These are phyloP conservation scores for Claviceps sorghi DNA, from an alignment of 2,329 filamentous ascomycete species.

Conservation along the genomic window DNA sequence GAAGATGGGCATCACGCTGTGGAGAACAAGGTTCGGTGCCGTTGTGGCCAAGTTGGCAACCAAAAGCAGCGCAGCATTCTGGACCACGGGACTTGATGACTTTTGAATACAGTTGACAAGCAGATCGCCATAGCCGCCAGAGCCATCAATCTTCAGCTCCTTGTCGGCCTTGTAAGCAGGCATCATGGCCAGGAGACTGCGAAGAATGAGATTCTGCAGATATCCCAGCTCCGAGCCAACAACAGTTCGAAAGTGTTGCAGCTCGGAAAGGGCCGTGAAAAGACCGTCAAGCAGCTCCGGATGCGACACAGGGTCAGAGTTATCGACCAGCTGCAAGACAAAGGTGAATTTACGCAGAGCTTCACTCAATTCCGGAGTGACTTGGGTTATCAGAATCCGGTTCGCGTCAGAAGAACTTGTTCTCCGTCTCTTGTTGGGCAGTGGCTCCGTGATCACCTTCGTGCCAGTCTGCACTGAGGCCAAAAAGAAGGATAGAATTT, in stretches of 20 bases:
- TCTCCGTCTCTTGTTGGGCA: conserved; percentile 64
- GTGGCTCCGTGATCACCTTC: conserved; percentile 55
- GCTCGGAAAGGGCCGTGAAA: conserved; percentile 72
- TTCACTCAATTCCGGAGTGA: conserved; percentile 49
- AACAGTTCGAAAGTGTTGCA: conserved; percentile 71
- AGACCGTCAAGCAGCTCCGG: conserved; percentile 63
- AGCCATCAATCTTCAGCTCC: conserved; percentile 54
- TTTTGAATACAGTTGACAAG: conserved; percentile 90
- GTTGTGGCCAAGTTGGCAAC: conserved; percentile 77
- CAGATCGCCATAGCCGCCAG: conserved; percentile 72
- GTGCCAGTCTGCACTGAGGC: conserved; percentile 59
- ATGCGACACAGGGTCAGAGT: conserved; percentile 59
- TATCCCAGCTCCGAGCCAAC: conserved; percentile 81
- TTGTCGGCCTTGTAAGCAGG: conserved; percentile 53
- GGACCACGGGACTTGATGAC: conserved; percentile 81
- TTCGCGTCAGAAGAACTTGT: conserved; percentile 59
- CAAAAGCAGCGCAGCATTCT: conserved; percentile 77
- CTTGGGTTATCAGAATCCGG: conserved; percentile 42
- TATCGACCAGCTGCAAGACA: conserved; percentile 77
- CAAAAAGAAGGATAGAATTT: conserved; percentile 58
- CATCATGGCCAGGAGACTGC: conserved; percentile 71
- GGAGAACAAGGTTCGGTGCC: conserved; percentile 78
- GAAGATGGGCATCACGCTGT: conserved; percentile 98
- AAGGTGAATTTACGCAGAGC: conserved; percentile 67
- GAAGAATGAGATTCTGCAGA: conserved; percentile 70